Evolutionary conservation across 441 rosid genomes (phyloP).

Genomic region (Adansonia madagascariensis): DNA sequence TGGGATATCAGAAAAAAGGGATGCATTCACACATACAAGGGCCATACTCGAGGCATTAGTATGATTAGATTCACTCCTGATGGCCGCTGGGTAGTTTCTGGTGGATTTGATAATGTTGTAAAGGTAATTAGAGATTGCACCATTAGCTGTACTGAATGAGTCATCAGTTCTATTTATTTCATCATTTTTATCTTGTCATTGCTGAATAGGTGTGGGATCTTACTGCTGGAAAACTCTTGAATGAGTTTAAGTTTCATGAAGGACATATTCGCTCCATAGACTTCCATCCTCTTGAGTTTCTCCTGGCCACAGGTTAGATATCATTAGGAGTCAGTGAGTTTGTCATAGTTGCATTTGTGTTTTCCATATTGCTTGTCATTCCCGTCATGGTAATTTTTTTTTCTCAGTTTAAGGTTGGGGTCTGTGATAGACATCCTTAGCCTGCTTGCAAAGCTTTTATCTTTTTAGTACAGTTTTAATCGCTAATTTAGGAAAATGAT

Average conservation of each 20-base stretch:
- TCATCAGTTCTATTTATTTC: constrained; percentile 15
- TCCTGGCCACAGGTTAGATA: constrained; percentile 81
- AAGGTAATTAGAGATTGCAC: constrained; percentile 57
- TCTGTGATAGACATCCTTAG: not conserved
- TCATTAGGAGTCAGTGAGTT: constrained; percentile 18
- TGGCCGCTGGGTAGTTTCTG: constrained; percentile 99
- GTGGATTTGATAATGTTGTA: constrained; percentile 86
- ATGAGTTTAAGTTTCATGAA: constrained; percentile 92
- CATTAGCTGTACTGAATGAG: constrained; percentile 4
- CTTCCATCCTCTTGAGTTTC: constrained; percentile 97
- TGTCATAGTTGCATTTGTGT: not conserved
- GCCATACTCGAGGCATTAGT: constrained; percentile 78
- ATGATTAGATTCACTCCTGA: constrained; percentile 87
- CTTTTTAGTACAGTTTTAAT: not conserved
- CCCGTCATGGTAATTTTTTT: constrained; percentile 17
- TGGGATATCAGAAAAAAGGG: constrained; percentile 98
- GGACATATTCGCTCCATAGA: constrained; percentile 82
- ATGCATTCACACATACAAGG: constrained; percentile 91
- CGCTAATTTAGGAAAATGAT: not conserved
- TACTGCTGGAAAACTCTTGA: constrained; percentile 96
- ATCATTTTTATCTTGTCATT: constrained; percentile 21
- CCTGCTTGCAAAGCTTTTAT: not conserved
- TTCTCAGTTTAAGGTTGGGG: not conserved
- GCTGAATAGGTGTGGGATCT: constrained; percentile 88
- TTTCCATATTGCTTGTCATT: constrained; percentile 6